Evolutionary conservation across 176 grass and related monocot genomes (phyloP).

Genomic region (Bromus sterilis): DNA sequence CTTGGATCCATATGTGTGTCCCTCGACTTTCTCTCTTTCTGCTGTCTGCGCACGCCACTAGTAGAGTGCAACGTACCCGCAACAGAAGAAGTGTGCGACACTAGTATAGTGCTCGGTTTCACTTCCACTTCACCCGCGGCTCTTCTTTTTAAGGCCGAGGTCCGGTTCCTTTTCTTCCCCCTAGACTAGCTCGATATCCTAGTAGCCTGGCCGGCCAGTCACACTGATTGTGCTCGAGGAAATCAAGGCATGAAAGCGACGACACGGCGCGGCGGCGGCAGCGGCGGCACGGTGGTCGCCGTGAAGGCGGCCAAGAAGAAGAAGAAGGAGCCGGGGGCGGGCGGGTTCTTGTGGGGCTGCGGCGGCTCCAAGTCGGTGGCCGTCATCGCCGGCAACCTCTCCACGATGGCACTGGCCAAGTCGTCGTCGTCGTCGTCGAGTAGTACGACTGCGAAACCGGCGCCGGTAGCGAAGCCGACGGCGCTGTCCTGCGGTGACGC

Average conservation of each 20-base stretch:
- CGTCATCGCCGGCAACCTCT: conserved; percentile 11
- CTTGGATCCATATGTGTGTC: not conserved
- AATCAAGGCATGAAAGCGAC: conserved; percentile 35
- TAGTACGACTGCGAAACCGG: not conserved
- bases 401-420: not conserved
- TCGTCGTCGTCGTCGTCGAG: not conserved
- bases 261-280: conserved; percentile 9
- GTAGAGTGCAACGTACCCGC: conserved; percentile 1
- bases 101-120: not conserved
- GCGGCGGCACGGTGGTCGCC: not conserved
- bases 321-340: not conserved
- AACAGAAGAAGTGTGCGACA: not conserved
- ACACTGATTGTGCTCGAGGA: not conserved
- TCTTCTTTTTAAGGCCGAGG: conserved; percentile 8
- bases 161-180: not conserved
- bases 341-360: conserved; percentile 51
- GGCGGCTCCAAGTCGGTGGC: conserved; percentile 36
- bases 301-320: not conserved
- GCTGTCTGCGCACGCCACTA: not conserved
- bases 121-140: not conserved
- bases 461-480: not conserved
- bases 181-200: not conserved
- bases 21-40: too few relatives aligned
- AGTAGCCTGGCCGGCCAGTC: not conserved
- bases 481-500: not conserved